Percentiles rank a stretch among this genome's conserved stretches.
Conservation (phyloP, 2,329 filamentous ascomycete species). For the Fusarium sp. region DNA sequence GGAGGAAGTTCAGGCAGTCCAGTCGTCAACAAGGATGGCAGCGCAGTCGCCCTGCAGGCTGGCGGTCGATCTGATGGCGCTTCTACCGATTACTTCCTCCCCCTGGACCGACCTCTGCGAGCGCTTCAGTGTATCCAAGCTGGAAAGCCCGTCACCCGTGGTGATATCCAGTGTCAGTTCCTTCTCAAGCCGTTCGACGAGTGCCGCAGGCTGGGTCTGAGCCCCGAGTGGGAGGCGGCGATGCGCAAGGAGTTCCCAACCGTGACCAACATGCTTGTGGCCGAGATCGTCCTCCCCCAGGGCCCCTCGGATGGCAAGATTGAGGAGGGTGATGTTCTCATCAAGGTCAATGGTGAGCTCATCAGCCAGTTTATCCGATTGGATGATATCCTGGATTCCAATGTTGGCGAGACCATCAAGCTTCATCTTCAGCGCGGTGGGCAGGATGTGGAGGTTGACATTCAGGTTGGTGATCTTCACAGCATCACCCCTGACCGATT, state of each 20-base stretch:
- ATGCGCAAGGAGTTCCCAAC: conserved; percentile 87
- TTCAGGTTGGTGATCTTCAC: conserved; percentile 90
- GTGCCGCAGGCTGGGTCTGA: conserved; percentile 88
- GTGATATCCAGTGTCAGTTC: conserved; percentile 98
- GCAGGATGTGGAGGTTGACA: conserved; percentile 84
- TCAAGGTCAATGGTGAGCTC: conserved; percentile 93
- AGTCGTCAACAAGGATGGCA: conserved; percentile 94
- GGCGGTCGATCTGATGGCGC: conserved; percentile 94
- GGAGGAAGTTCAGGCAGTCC: conserved; percentile 98
- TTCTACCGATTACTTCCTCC: conserved; percentile 97
- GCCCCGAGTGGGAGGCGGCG: conserved; percentile 85
- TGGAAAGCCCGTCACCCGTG: conserved; percentile 80
- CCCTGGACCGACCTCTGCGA: conserved; percentile 88
- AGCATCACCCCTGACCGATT: conserved; percentile 96
- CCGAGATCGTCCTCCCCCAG: conserved; percentile 92
- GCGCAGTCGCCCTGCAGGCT: conserved; percentile 91
- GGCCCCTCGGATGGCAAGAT: conserved; percentile 89
- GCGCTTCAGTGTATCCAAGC: conserved; percentile 88
- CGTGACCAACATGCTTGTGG: conserved; percentile 96
- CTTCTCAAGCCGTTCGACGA: conserved; percentile 98
- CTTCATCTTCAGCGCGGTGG: conserved; percentile 90
- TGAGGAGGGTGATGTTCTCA: conserved; percentile 91
- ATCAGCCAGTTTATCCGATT: conserved; percentile 93
- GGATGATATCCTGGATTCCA: conserved; percentile 91
- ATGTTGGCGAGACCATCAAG: conserved; percentile 81